Conservation (phyloP, 352 stramenopile genomes). For the Phytophthora uliginosa region DNA sequence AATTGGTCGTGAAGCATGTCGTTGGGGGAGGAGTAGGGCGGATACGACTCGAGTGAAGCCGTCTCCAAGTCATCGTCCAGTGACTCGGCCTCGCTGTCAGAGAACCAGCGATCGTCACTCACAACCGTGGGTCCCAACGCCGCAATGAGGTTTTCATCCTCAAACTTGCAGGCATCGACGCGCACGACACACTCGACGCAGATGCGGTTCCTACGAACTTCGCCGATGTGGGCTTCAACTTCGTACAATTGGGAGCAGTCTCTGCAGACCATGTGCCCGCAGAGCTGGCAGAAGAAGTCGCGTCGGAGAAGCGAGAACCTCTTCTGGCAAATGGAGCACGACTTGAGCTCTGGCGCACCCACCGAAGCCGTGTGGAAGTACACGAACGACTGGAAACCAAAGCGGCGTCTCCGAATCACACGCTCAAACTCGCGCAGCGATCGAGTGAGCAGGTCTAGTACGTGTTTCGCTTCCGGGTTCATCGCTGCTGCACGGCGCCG, state of each 20-base stretch:
- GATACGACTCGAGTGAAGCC: constrained; percentile 15
- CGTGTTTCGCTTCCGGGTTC: constrained; percentile 65
- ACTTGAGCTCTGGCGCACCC: constrained; percentile 17
- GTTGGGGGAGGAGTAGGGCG: constrained; percentile 10
- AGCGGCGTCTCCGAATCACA: constrained; percentile 65
- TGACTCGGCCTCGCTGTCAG: constrained; percentile 32
- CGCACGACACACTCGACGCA: constrained; percentile 63
- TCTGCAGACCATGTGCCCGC: constrained; percentile 50
- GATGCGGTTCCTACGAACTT: constrained; percentile 50
- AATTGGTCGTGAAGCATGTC: constrained; percentile 38
- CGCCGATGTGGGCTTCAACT: constrained; percentile 53
- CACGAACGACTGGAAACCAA: constrained; percentile 73
- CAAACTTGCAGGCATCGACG: constrained; percentile 59
- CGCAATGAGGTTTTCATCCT: constrained; percentile 58
- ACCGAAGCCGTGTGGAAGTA: constrained; percentile 43
- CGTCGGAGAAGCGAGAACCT: constrained; percentile 48
- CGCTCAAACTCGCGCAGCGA: constrained; percentile 62
- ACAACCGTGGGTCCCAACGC: constrained; percentile 54
- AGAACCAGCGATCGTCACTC: constrained; percentile 39
- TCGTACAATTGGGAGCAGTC: constrained; percentile 61
- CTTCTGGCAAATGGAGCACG: constrained; percentile 53
- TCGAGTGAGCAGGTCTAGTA: constrained; percentile 54
- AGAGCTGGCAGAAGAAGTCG: constrained; percentile 65
- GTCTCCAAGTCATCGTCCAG: constrained; percentile 34
- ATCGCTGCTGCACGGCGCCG: constrained; percentile 46